Conservation (phyloP, 225 moss, liverwort and hornwort species). For the Lunularia cruciata region DNA sequence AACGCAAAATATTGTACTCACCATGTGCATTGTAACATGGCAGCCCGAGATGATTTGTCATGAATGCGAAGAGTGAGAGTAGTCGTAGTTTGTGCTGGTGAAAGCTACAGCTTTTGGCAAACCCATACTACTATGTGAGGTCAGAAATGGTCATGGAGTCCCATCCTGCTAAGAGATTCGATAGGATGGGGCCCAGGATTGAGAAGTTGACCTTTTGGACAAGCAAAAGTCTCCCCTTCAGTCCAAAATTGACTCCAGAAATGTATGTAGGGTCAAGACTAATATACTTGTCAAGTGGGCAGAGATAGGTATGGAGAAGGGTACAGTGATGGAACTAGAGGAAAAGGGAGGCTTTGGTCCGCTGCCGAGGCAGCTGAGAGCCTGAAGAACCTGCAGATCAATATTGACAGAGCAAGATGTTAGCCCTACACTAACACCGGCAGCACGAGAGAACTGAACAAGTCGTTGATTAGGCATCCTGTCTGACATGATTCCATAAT, state of each 20-base stretch:
- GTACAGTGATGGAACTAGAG: too few relatives aligned
- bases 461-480: too few relatives aligned
- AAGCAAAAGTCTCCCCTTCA: background rate
- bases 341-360: too few relatives aligned
- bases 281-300: too few relatives aligned
- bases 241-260: background rate
- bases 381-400: too few relatives aligned
- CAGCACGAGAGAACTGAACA: too few relatives aligned
- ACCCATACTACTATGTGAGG: background rate
- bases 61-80: background rate
- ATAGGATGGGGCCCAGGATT: background rate
- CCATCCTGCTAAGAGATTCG: background rate
- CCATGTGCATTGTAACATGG: background rate
- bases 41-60: background rate
- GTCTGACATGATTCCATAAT: too few relatives aligned
- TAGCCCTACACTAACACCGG: too few relatives aligned
- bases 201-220: constrained; percentile 5
- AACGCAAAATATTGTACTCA: background rate
- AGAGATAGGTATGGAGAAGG: too few relatives aligned
- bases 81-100: constrained; percentile 2
- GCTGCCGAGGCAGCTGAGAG: too few relatives aligned
- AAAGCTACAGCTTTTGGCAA: background rate
- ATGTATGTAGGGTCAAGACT: too few relatives aligned
- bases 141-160: background rate
- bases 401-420: too few relatives aligned